Conservation (phyloP, 768 basidiomycete species). For the Xanthoconium stramineum region DNA sequence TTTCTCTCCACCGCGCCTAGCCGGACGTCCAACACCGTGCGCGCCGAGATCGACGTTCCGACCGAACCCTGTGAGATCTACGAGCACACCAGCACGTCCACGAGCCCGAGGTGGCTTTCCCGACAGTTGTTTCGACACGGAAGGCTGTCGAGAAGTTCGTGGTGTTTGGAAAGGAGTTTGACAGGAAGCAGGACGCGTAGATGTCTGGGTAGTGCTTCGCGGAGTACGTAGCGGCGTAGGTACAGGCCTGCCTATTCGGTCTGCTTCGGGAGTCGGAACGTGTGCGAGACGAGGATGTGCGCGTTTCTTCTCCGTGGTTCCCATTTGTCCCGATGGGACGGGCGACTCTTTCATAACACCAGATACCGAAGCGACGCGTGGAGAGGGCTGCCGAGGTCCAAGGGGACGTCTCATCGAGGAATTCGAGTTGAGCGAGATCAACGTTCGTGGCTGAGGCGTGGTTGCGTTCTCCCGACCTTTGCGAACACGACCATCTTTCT, state of each 20-base stretch:
- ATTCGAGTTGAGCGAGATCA: constrained; percentile 16
- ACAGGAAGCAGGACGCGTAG: constrained; percentile 22
- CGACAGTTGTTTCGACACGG: constrained; percentile 21
- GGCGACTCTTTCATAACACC: neutral
- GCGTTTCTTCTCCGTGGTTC: constrained; percentile 5
- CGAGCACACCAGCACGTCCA: constrained; percentile 33
- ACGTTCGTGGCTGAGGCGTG: constrained; percentile 9
- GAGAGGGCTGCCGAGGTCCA: constrained; percentile 21
- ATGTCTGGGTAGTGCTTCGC: constrained; percentile 2
- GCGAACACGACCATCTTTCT: neutral
- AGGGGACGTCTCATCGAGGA: constrained; percentile 25
- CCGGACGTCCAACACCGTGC: constrained; percentile 25
- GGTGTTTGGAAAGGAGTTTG: constrained; percentile 17
- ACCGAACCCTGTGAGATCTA: constrained; percentile 39
- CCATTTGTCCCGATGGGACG: neutral
- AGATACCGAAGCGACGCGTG: constrained; percentile 4
- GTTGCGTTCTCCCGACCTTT: neutral
- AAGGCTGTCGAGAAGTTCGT: constrained; percentile 5
- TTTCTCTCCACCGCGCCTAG: constrained; percentile 24
- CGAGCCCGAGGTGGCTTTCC: constrained; percentile 28
- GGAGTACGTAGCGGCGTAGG: neutral
- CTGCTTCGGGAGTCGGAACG: neutral
- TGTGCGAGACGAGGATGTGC: neutral
- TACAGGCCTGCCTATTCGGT: constrained; percentile 13
- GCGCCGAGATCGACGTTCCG: constrained; percentile 31